Conservation (phyloP, 2,329 filamentous ascomycete species). For the Teratosphaeria viscida region DNA sequence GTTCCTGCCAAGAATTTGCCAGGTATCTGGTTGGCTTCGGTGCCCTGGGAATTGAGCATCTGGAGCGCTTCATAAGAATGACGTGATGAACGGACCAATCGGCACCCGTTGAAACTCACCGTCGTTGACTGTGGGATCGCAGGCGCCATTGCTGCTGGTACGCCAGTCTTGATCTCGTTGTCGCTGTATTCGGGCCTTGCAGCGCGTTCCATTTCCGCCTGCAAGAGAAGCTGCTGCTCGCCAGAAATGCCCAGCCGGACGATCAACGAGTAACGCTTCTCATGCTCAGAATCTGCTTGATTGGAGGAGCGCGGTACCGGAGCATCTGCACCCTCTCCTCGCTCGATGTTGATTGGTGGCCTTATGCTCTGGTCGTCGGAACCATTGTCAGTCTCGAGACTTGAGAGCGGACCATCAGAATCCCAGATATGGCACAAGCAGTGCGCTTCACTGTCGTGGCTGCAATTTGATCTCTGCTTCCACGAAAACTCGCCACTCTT, state of each 20-base stretch:
- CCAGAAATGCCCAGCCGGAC: neutral
- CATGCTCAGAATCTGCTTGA: too few species aligned
- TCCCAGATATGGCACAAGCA: neutral
- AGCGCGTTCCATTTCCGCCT: neutral
- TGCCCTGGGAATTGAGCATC: neutral
- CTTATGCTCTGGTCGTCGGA: neutral
- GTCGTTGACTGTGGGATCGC: too few species aligned
- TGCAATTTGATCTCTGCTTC: too few species aligned
- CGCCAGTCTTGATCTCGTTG: neutral
- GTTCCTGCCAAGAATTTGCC: too few species aligned
- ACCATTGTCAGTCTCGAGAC: neutral
- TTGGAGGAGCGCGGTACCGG: too few species aligned
- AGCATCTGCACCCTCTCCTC: too few species aligned
- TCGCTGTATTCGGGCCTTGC: neutral
- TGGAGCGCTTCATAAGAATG: neutral
- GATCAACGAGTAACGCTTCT: neutral
- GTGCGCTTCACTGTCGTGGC: neutral
- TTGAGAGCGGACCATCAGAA: neutral
- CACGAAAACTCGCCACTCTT: neutral
- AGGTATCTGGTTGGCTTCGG: too few species aligned
- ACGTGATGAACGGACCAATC: too few species aligned
- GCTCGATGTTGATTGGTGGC: too few species aligned
- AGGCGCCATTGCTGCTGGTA: too few species aligned
- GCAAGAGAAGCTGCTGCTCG: neutral
- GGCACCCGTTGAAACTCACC: too few species aligned